These are phyloP conservation scores for Fusarium nematophilum DNA, from an alignment of 2,329 filamentous ascomycete genomes.

Conservation along the genomic window DNA sequence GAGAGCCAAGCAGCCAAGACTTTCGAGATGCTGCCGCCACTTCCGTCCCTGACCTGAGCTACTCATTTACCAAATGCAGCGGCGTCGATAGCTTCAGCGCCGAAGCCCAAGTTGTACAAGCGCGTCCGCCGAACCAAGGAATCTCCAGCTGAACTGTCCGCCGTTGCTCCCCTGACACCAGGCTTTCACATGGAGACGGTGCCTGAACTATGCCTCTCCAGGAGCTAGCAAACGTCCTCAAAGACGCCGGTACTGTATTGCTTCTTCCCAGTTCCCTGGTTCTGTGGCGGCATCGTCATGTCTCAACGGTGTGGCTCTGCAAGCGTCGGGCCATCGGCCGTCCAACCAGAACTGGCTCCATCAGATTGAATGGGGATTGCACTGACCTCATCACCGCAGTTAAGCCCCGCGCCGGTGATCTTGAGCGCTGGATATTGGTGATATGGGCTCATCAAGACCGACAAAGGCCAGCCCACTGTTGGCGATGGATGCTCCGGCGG, in stretches of 20 bases:
- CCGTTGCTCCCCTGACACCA: slow-evolving; percentile 4
- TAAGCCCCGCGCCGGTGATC: background rate
- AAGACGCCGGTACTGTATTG: too few relatives aligned
- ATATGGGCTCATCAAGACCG: slow-evolving; percentile 8
- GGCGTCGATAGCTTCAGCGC: slow-evolving; percentile 27
- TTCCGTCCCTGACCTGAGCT: slow-evolving; percentile 24
- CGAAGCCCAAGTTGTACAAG: too few relatives aligned
- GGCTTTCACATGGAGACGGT: too few relatives aligned
- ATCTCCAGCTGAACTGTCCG: slow-evolving; percentile 2
- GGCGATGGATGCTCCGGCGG: too few relatives aligned
- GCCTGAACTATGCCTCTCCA: background rate
- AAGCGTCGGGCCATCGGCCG: background rate
- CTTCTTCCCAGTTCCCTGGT: too few relatives aligned
- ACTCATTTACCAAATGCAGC: slow-evolving; percentile 31
- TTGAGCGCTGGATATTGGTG: background rate
- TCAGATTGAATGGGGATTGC: background rate
- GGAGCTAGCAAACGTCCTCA: too few relatives aligned
- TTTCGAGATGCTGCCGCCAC: too few relatives aligned
- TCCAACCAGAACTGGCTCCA: slow-evolving; percentile 1
- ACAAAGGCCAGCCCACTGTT: slow-evolving; percentile 3
- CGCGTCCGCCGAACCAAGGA: too few relatives aligned
- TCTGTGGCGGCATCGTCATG: too few relatives aligned
- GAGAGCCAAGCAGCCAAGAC: too few relatives aligned
- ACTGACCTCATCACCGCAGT: slow-evolving; percentile 2
- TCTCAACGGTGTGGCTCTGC: slow-evolving; percentile 2